Percentiles rank a stretch among this genome's conserved stretches.
Evolutionary conservation across 257 asterid genomes (phyloP).

Genomic region (Perilla frutescens): DNA sequence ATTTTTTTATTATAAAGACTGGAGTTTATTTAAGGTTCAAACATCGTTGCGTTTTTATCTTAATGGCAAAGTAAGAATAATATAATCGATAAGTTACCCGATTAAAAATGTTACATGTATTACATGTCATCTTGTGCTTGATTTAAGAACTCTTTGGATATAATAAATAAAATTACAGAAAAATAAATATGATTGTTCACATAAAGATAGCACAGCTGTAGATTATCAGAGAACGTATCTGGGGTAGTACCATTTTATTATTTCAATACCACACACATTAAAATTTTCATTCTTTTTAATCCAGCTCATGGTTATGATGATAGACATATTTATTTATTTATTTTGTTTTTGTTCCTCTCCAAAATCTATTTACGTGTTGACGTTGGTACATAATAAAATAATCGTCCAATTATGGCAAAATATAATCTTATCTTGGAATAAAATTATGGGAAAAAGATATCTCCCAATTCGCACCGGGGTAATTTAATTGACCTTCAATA

Average conservation of each 20-base stretch:
- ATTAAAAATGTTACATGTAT: no score
- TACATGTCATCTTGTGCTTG: no score
- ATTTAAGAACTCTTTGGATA: neutral
- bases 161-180: neutral
- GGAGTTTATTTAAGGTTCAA: no score
- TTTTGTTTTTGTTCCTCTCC: neutral
- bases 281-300: slow-evolving; percentile 9
- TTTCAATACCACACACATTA: slow-evolving; percentile 25
- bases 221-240: slow-evolving; percentile 6
- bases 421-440: slow-evolving; percentile 1
- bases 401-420: slow-evolving; percentile 5
- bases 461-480: neutral
- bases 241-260: slow-evolving; percentile 24
- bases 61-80: no score
- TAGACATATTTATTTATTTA: slow-evolving; percentile 12
- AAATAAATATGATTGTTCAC: neutral
- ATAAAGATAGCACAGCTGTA: neutral
- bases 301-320: slow-evolving; percentile 29
- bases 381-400: neutral
- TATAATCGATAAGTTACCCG: no score
- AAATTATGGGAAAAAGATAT: neutral
- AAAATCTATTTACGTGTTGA: slow-evolving; percentile 26
- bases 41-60: no score
- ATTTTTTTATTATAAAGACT: no score
- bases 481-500: neutral